These are phyloP conservation scores for Phaeotremella skinneri DNA, from an alignment of 768 basidiomycete genomes.

Conservation along the genomic window DNA sequence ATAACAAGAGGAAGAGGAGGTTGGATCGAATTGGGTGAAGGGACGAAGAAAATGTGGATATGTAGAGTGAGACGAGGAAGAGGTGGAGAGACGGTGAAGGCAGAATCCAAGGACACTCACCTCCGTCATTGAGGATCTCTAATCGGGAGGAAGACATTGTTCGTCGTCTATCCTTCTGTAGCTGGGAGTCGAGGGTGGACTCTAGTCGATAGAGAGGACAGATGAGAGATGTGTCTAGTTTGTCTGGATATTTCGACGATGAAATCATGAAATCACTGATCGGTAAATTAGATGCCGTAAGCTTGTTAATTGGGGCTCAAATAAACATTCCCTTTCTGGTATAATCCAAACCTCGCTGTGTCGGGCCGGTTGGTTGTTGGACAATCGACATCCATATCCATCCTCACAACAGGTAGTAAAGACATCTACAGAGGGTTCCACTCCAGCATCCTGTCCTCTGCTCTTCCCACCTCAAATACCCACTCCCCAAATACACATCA, in stretches of 20 bases:
- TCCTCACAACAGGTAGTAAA: too few relatives aligned
- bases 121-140: conserved; percentile 15
- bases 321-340: background rate
- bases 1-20: background rate
- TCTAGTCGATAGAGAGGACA: too few relatives aligned
- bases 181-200: background rate
- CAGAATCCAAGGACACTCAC: conserved; percentile 8
- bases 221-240: background rate
- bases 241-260: too few relatives aligned
- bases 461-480: too few relatives aligned
- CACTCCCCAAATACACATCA: too few relatives aligned
- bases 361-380: too few relatives aligned
- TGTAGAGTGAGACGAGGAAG: too few relatives aligned
- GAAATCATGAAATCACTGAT: background rate
- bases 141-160: conserved; percentile 8
- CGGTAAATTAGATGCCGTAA: background rate
- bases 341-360: too few relatives aligned
- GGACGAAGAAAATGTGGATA: background rate
- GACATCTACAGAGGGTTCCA: too few relatives aligned
- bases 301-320: background rate
- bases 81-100: too few relatives aligned
- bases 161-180: background rate
- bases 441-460: too few relatives aligned
- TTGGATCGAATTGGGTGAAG: background rate
- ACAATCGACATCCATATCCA: too few relatives aligned